Percentiles rank a stretch among this genome's conserved stretches.
Evolutionary conservation across 1,139 yeast species (phyloP).

Genomic region (Pichia sp.): DNA sequence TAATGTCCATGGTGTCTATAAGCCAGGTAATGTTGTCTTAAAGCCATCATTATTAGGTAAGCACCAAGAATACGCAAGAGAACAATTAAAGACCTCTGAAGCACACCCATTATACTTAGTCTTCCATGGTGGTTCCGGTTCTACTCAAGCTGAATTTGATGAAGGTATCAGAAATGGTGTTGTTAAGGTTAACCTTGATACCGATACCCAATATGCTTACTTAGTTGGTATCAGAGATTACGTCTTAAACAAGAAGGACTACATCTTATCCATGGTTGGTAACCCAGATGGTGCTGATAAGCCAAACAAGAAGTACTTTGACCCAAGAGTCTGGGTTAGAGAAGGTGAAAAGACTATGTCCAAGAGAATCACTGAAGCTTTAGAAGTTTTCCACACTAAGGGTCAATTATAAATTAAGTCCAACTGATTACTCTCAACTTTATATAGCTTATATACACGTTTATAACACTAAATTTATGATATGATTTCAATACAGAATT

Average conservation of each 20-base stretch:
- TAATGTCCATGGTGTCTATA: conserved; percentile 99
- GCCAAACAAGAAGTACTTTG: conserved; percentile 98
- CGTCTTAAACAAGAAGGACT: conserved; percentile 92
- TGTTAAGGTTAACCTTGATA: conserved; percentile 97
- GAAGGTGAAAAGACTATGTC: conserved; percentile 99
- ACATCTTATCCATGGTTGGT: conserved; percentile 82
- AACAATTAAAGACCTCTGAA: conserved; percentile 48
- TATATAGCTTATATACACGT: not conserved
- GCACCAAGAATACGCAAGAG: conserved; percentile 81
- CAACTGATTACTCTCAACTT: not conserved
- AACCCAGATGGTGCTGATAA: conserved; percentile 99
- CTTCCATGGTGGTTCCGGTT: conserved; percentile 99
- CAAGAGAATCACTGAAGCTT: conserved; percentile 75
- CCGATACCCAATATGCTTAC: conserved; percentile 99
- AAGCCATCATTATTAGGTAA: conserved; percentile 92
- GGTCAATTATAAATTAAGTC: conserved; percentile 6
- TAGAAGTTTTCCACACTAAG: conserved; percentile 78
- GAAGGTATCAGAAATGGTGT: conserved; percentile 91
- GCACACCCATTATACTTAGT: conserved; percentile 88
- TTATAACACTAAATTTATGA: too few relatives aligned
- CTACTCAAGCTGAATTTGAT: conserved; percentile 85
- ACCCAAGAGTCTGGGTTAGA: conserved; percentile 99
- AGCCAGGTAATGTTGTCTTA: conserved; percentile 96
- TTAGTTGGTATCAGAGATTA: conserved; percentile 94
- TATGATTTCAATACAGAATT: too few relatives aligned